A percentile compares a stretch with the other conserved stretches of the same genome.
Conservation (phyloP, 2,329 filamentous ascomycete species). For the Aspergillus versicolor region DNA sequence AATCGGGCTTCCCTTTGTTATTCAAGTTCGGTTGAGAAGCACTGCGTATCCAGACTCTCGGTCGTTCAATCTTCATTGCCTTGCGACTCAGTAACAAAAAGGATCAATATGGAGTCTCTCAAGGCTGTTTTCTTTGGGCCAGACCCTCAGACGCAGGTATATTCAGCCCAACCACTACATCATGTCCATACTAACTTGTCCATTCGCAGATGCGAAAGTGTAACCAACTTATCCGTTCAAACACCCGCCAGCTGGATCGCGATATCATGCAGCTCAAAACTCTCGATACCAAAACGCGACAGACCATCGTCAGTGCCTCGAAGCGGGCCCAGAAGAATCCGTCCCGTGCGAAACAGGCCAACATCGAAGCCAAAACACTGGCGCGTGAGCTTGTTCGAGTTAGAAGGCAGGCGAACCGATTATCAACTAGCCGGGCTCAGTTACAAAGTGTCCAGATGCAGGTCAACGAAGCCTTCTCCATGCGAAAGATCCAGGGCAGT, state of each 20-base stretch:
- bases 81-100: neutral
- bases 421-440: conserved; percentile 87
- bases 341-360: conserved; percentile 73
- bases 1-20: neutral
- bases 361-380: conserved; percentile 80
- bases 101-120: conserved; percentile 71
- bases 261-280: conserved; percentile 78
- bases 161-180: conserved; percentile 18
- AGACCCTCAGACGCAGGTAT: conserved; percentile 87
- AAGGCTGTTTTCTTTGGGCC: conserved; percentile 86
- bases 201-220: conserved; percentile 81
- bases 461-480: conserved; percentile 92
- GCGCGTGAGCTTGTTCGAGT: conserved; percentile 82
- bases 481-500: conserved; percentile 92
- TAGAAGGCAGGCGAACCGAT: conserved; percentile 70
- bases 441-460: conserved; percentile 94
- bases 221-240: conserved; percentile 82
- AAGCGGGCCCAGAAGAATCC: conserved; percentile 79
- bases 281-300: conserved; percentile 80
- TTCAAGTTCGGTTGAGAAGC: neutral
- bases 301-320: conserved; percentile 78
- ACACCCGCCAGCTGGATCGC: conserved; percentile 91
- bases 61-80: neutral
- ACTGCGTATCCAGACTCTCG: neutral
- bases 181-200: conserved; percentile 7